Evolutionary conservation across 371 early-diverging fungal species (phyloP).

Genomic region (Lichtheimia ramosa): DNA sequence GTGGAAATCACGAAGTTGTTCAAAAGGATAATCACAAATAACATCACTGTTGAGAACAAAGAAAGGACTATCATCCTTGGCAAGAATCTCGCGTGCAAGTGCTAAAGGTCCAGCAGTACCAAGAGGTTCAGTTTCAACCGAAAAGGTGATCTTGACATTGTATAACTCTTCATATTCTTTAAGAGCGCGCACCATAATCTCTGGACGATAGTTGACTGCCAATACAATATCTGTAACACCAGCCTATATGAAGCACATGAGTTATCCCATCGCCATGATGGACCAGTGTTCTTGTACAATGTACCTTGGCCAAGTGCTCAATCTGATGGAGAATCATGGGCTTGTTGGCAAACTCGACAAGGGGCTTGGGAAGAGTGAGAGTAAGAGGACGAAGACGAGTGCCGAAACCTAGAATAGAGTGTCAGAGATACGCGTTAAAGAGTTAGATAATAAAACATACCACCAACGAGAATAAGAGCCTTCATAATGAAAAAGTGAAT

Average conservation of each 20-base stretch:
- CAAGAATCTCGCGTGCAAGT: constrained; percentile 88
- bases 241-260: constrained; percentile 56
- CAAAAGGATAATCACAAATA: constrained; percentile 98
- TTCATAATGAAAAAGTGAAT: constrained; percentile 66
- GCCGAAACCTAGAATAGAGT: constrained; percentile 80
- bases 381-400: constrained; percentile 99
- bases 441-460: constrained; percentile 41
- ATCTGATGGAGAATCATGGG: constrained; percentile 99
- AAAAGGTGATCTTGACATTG: constrained; percentile 94
- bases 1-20: constrained; percentile 86
- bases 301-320: constrained; percentile 92
- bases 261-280: neutral
- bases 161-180: constrained; percentile 85
- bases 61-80: constrained; percentile 90
- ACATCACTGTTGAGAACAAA: constrained; percentile 99
- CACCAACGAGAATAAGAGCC: constrained; percentile 99
- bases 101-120: constrained; percentile 99
- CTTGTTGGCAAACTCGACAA: constrained; percentile 98
- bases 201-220: constrained; percentile 98
- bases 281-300: neutral
- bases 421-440: neutral
- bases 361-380: constrained; percentile 97
- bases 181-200: constrained; percentile 89
- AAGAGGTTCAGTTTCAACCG: constrained; percentile 95
- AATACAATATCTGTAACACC: constrained; percentile 98